Conservation (phyloP, 1,284 basidiomycete genomes). For the Irpex sp. region DNA sequence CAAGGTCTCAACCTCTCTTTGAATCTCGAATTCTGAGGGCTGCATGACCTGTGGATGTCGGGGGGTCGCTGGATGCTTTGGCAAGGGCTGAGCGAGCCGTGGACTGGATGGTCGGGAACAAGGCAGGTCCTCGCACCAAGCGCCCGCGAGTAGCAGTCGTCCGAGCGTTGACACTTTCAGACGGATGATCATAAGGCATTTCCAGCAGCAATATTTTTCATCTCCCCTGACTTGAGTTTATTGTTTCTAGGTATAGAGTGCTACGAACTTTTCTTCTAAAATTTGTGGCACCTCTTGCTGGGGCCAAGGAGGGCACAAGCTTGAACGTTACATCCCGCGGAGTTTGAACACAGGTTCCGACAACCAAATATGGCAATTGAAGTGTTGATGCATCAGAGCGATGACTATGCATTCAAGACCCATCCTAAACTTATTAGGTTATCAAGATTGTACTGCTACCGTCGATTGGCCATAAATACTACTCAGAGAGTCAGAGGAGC, state of each 20-base stretch:
- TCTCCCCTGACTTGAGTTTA: too few species aligned
- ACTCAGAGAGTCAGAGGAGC: too few species aligned
- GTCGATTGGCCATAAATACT: too few species aligned
- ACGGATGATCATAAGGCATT: not conserved
- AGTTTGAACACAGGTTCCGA: not conserved
- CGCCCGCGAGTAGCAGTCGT: slow-evolving; percentile 9
- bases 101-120: slow-evolving; percentile 12
- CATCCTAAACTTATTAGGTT: too few species aligned
- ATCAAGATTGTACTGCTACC: too few species aligned
- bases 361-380: not conserved
- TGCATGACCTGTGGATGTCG: slow-evolving; percentile 41
- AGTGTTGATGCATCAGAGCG: not conserved
- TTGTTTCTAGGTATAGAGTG: too few species aligned
- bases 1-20: slow-evolving; percentile 82
- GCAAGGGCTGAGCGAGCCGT: slow-evolving; percentile 5
- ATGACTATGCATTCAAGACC: not conserved
- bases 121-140: slow-evolving; percentile 11
- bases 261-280: not conserved
- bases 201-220: not conserved
- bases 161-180: not conserved
- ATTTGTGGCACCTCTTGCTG: not conserved
- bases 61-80: slow-evolving; percentile 4
- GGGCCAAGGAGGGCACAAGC: not conserved
- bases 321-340: not conserved
- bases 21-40: slow-evolving; percentile 81